phyloP scores from a whole-genome alignment of 805 yeast genomes.

The Nakazawaea peltata region DNA sequence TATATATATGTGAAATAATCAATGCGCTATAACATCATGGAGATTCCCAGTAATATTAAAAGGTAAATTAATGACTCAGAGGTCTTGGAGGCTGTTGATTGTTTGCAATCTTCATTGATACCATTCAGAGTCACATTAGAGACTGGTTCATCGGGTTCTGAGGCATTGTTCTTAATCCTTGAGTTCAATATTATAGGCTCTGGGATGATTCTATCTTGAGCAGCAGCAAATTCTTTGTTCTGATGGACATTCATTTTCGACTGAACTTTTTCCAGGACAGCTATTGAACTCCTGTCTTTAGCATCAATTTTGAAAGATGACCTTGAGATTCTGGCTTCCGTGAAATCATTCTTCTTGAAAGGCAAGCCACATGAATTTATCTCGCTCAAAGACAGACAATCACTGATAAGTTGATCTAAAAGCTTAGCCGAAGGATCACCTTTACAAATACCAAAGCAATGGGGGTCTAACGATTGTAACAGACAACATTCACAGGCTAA shows the following conservation, averaged over 20 bases:
- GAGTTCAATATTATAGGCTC: slow-evolving; percentile 7
- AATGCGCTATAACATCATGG: too few species aligned
- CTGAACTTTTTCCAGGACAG: background rate
- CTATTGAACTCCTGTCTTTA: background rate
- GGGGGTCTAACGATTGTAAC: slow-evolving; percentile 35
- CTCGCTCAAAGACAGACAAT: slow-evolving; percentile 37
- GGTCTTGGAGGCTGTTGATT: too few species aligned
- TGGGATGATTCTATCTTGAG: slow-evolving; percentile 5
- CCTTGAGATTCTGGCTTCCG: slow-evolving; percentile 19
- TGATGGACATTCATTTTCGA: background rate
- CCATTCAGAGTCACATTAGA: background rate
- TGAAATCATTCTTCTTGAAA: slow-evolving; percentile 33
- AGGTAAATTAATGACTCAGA: too few species aligned
- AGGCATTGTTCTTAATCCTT: slow-evolving; percentile 5
- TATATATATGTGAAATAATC: too few species aligned
- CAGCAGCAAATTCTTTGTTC: too few species aligned
- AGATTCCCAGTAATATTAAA: too few species aligned
- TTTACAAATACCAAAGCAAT: slow-evolving; percentile 41
- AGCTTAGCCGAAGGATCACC: slow-evolving; percentile 37
- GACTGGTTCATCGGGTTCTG: slow-evolving; percentile 1
- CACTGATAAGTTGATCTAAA: slow-evolving; percentile 34
- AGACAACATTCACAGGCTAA: slow-evolving; percentile 52
- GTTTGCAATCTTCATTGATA: too few species aligned
- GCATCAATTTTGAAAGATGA: slow-evolving; percentile 12
- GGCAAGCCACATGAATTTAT: slow-evolving; percentile 44